Base-by-base conservation (phyloP, 2,329 filamentous ascomycete genomes). In the Paecilomyces dactylethromorphus region DNA sequence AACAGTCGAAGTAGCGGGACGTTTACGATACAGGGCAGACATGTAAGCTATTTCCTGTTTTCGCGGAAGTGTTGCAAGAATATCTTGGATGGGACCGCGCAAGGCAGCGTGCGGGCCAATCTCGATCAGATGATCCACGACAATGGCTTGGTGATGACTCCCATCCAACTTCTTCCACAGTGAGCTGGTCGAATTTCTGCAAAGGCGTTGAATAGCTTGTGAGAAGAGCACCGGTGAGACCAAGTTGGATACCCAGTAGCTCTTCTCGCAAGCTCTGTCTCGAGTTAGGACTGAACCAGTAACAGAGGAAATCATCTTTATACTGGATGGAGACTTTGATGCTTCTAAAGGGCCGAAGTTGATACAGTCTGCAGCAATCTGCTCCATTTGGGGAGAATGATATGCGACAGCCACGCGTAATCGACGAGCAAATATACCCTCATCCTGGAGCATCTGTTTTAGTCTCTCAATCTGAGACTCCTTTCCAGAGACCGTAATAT, bases 401-500 rank as follows among this genome's bases (percentile, higher is more conserved):
- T 72, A 73, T 2, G 69, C 70, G n/a, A 63, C 57, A 31, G 56
- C 54, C 45, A 58, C 56, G 21, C 53, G 55, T 22, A 58, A 39
- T 58, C 59, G 21, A 49, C 45, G 35, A 15, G 56, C 56, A 15
- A 59, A 61, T 4, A 55, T 15, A 11, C 56, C 24, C 39, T 32
- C 31, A 4, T 6, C 15, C 31, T 57, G 31, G 13, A 13, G 31
- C 32, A 59, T n/a, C 5, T 39, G 31, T 55, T 68, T 61, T 12
- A 73, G 35, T 50, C 69, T 63, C 10, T 65, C 56, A 4, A 74
- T 64, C 13, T 60, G 64, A 3, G 64, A 59, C 0, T 45, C 51
- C 49, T 75, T 69, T 0, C 73, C 73, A 13, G 72, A 73, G 0
- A 77, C 51, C 0, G 74, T 78, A 0, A 75, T 66, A 51, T 69